phyloP scores from a whole-genome alignment of 176 grass and related monocot species.

The Phoenix dactylifera region DNA sequence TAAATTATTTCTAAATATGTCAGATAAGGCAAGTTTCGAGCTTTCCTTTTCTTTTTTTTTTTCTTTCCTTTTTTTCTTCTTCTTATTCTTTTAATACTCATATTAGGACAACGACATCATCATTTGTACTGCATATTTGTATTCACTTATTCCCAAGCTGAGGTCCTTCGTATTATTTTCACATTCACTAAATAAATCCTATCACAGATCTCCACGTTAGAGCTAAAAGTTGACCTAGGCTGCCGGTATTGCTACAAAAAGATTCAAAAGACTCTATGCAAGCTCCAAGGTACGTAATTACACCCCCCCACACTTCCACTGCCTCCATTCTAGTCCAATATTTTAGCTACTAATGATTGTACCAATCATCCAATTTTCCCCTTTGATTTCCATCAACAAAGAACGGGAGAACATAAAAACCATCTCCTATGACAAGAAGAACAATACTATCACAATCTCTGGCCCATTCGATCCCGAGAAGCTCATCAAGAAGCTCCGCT shows the following conservation, averaged over 20 bases:
- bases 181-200: too few relatives aligned
- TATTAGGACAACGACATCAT: too few relatives aligned
- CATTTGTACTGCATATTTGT: too few relatives aligned
- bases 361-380: too few relatives aligned
- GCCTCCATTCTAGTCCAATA: neutral
- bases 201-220: conserved; percentile 46
- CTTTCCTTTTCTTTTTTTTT: too few relatives aligned
- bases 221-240: conserved; percentile 61
- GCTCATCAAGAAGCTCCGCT: conserved; percentile 64
- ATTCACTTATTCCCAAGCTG: too few relatives aligned
- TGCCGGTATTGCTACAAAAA: conserved; percentile 47
- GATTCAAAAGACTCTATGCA: conserved; percentile 49
- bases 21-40: too few relatives aligned
- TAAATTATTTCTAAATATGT: too few relatives aligned
- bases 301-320: too few relatives aligned
- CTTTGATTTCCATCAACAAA: conserved; percentile 8
- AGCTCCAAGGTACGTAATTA: conserved; percentile 44
- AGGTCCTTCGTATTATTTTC: too few relatives aligned
- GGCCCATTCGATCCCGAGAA: conserved; percentile 63
- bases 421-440: conserved; percentile 65
- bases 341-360: neutral
- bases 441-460: conserved; percentile 45
- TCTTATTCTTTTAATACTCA: too few relatives aligned
- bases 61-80: too few relatives aligned
- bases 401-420: conserved; percentile 39